Evolutionary conservation across 1,139 yeast genomes (phyloP).

Genomic region (Saccharomycopsis hybrid): DNA sequence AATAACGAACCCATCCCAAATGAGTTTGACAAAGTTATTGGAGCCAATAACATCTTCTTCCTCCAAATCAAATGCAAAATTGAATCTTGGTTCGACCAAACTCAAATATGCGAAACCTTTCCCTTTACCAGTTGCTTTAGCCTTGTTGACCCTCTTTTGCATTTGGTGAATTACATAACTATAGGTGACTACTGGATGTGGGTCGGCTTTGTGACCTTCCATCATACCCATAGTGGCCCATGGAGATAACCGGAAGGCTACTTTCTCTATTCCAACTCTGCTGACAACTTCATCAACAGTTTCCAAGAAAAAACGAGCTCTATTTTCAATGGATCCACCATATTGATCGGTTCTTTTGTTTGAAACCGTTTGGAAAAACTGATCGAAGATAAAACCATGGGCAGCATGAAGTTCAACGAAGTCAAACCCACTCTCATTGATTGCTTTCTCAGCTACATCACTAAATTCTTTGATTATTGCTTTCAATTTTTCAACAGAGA

Average conservation of each 20-base stretch:
- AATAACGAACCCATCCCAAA: constrained; percentile 36
- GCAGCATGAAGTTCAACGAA: constrained; percentile 65
- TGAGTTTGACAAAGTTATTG: constrained; percentile 26
- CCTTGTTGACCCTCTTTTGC: constrained; percentile 33
- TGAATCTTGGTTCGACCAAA: constrained; percentile 35
- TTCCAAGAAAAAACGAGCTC: constrained; percentile 52
- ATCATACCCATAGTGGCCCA: constrained; percentile 40
- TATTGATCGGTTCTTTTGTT: constrained; percentile 62
- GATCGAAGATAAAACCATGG: constrained; percentile 64
- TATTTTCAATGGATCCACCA: constrained; percentile 63
- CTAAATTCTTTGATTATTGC: constrained; percentile 31
- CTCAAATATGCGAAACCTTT: constrained; percentile 36
- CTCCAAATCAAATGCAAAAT: constrained; percentile 12
- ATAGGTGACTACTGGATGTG: constrained; percentile 35
- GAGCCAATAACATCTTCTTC: constrained; percentile 14
- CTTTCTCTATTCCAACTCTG: constrained; percentile 40
- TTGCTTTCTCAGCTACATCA: constrained; percentile 33
- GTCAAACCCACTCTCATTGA: constrained; percentile 57
- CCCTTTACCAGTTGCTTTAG: constrained; percentile 26
- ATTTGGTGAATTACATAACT: constrained; percentile 33
- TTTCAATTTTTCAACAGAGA: constrained; percentile 34
- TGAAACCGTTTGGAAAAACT: constrained; percentile 44
- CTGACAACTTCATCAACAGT: constrained; percentile 46
- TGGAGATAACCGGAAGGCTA: constrained; percentile 60
- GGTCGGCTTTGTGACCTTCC: constrained; percentile 23